phyloP scores from a whole-genome alignment of 2,329 filamentous ascomycete species.

The Emergomyces pasteurianus region DNA sequence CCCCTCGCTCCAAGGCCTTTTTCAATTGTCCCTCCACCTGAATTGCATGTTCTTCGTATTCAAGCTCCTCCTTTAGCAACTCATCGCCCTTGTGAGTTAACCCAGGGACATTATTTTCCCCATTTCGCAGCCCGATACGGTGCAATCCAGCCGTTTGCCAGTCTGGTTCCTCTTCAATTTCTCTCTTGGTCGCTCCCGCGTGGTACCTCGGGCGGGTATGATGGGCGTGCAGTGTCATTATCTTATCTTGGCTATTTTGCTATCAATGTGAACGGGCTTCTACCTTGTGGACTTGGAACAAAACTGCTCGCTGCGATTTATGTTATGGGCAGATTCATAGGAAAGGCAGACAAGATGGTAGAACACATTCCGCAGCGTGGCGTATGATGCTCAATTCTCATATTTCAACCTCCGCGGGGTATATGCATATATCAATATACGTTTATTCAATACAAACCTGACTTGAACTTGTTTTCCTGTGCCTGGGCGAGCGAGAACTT shows the following conservation, averaged over 20 bases:
- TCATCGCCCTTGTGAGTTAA: constrained; percentile 25
- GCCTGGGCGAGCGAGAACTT: background rate
- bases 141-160: constrained; percentile 30
- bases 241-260: background rate
- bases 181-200: constrained; percentile 28
- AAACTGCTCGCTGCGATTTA: background rate
- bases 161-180: constrained; percentile 33
- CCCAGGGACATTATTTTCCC: constrained; percentile 27
- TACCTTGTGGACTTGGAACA: background rate
- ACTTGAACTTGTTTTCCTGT: background rate
- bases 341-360: background rate
- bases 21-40: constrained; percentile 17
- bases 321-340: background rate
- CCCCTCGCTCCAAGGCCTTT: constrained; percentile 14
- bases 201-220: constrained; percentile 15
- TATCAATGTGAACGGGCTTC: background rate
- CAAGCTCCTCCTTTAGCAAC: constrained; percentile 14
- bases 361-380: background rate
- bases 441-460: background rate
- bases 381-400: background rate
- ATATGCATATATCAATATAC: background rate
- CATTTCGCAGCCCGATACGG: constrained; percentile 30
- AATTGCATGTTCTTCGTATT: constrained; percentile 17
- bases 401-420: background rate
- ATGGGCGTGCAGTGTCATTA: background rate